These are phyloP conservation scores for Rheum nobile DNA, from an alignment of 148 eudicot species.

Conservation along the genomic window DNA sequence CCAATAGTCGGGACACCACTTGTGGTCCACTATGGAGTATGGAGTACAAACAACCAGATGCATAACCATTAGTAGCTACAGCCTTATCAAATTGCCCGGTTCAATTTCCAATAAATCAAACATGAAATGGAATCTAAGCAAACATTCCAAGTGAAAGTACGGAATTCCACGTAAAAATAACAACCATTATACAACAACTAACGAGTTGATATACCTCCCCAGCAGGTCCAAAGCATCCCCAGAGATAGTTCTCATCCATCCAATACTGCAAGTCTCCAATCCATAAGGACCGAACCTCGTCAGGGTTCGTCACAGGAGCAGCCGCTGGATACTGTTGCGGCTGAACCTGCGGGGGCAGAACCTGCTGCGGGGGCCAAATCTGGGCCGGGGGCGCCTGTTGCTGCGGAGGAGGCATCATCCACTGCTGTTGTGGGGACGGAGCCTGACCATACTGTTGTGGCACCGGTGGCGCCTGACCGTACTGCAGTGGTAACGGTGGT, in stretches of 20 bases:
- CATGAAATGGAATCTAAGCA: no score
- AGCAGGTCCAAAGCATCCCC: slow-evolving; percentile 35
- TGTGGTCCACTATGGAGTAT: no score
- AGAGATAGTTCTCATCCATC: slow-evolving; percentile 83
- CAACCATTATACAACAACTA: neutral
- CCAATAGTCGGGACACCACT: neutral
- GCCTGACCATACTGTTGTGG: slow-evolving; percentile 37
- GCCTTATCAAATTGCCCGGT: no score
- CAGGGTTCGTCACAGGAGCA: slow-evolving; percentile 18
- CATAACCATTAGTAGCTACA: no score
- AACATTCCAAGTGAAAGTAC: neutral
- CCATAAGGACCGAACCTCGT: slow-evolving; percentile 84
- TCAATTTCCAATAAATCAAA: no score
- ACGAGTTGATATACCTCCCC: slow-evolving; percentile 47
- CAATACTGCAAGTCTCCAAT: slow-evolving; percentile 92
- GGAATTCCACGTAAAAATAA: neutral
- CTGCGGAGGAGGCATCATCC: slow-evolving; percentile 31
- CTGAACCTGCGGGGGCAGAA: slow-evolving; percentile 25
- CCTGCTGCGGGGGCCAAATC: slow-evolving; percentile 12
- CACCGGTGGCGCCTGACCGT: slow-evolving; percentile 18
- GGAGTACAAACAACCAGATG: no score
- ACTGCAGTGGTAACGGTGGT: slow-evolving; percentile 17
- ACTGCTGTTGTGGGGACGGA: slow-evolving; percentile 39
- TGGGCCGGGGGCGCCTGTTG: slow-evolving; percentile 18
- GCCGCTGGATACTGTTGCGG: slow-evolving; percentile 28